phyloP scores from a whole-genome alignment of 495 filamentous ascomycete genomes.

The Aspergillus leporis region DNA sequence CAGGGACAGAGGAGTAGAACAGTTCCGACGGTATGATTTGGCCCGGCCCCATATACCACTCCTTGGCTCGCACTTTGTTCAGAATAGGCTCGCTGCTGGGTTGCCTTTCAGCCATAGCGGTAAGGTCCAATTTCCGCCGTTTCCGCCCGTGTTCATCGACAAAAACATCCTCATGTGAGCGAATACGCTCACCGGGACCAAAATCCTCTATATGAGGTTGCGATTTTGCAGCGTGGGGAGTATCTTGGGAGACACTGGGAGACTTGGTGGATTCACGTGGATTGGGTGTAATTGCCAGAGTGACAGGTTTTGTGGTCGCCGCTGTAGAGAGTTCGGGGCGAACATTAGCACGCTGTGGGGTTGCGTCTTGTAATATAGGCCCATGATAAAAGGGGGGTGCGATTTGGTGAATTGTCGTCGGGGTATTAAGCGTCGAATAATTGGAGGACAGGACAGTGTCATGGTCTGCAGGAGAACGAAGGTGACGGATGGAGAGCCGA shows the following conservation, averaged over 20 bases:
- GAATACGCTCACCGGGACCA: slow-evolving; percentile 5
- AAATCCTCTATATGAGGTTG: slow-evolving; percentile 1
- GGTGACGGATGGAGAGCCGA: slow-evolving; percentile 10
- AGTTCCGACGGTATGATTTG: slow-evolving; percentile 18
- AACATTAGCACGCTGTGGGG: slow-evolving; percentile 1
- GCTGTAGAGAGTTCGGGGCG: neutral
- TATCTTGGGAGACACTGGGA: neutral
- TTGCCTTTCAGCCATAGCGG: neutral
- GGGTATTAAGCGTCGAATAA: neutral
- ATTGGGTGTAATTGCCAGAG: neutral
- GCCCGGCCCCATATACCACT: slow-evolving; percentile 36
- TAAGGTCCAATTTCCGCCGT: slow-evolving; percentile 35
- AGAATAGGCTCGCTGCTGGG: neutral
- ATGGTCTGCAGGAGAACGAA: neutral
- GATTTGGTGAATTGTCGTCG: neutral
- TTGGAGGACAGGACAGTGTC: neutral
- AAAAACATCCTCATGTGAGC: slow-evolving; percentile 26
- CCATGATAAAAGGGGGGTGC: neutral
- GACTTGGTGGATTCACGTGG: neutral
- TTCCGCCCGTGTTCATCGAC: slow-evolving; percentile 44
- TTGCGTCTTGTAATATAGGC: neutral
- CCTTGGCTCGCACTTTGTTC: neutral
- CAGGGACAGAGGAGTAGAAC: slow-evolving; percentile 24
- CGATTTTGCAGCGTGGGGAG: neutral
- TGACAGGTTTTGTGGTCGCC: neutral